Conservation (phyloP, 169 alveolate genomes). For the Plasmodium fragile region DNA sequence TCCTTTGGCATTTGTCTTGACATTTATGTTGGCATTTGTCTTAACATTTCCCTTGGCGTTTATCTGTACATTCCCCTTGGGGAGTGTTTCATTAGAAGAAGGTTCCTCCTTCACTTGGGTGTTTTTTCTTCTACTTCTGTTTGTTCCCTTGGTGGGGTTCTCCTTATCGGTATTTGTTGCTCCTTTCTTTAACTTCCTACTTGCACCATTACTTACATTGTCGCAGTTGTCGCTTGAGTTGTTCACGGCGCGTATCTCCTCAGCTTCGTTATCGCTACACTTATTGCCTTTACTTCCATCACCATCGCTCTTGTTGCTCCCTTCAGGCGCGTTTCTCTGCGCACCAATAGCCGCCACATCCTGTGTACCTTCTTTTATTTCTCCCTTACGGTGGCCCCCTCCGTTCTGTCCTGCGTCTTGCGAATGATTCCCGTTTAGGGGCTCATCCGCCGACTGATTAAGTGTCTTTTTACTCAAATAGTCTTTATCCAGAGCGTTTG, state of each 20-base stretch:
- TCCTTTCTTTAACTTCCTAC: background rate
- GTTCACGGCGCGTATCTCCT: background rate
- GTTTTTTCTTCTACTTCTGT: background rate
- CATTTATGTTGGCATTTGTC: background rate
- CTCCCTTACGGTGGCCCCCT: background rate
- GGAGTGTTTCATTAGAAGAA: background rate
- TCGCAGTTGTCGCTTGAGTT: background rate
- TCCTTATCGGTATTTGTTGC: background rate
- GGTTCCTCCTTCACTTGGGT: background rate
- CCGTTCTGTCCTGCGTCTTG: background rate
- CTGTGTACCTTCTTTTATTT: background rate
- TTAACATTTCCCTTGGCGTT: background rate
- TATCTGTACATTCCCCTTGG: background rate
- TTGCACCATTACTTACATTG: conserved; percentile 1
- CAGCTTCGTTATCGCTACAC: background rate
- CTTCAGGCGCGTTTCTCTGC: background rate
- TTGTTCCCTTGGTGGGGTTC: background rate
- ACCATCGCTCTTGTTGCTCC: background rate
- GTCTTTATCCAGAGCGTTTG: background rate
- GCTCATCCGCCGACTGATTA: background rate
- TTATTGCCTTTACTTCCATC: background rate
- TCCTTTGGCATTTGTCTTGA: background rate
- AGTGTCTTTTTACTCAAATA: background rate
- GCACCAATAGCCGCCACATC: background rate
- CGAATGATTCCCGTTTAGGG: background rate